Conservation (phyloP, 768 basidiomycete species). For the Podaxis sp. region DNA sequence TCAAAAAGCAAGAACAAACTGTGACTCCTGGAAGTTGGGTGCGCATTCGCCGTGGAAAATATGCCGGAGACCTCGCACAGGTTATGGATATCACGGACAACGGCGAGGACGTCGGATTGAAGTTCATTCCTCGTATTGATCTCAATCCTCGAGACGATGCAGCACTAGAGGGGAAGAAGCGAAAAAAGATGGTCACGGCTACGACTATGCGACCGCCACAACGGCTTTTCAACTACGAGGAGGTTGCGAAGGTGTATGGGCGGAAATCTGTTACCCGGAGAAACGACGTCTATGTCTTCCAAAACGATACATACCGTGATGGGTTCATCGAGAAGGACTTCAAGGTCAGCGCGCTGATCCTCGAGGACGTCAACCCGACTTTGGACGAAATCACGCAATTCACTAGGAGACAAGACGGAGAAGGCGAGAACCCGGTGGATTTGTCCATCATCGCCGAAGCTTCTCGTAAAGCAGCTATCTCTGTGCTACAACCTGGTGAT, state of each 20-base stretch:
- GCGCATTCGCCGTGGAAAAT: constrained; percentile 90
- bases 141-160: constrained; percentile 85
- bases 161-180: constrained; percentile 62
- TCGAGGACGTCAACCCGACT: constrained; percentile 92
- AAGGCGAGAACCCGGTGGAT: constrained; percentile 74
- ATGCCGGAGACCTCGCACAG: constrained; percentile 92
- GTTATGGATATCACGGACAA: constrained; percentile 93
- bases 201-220: constrained; percentile 83
- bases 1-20: constrained; percentile 90
- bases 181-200: constrained; percentile 60
- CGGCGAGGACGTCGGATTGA: constrained; percentile 88
- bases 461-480: constrained; percentile 85
- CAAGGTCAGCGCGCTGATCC: constrained; percentile 70
- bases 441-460: constrained; percentile 91
- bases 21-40: constrained; percentile 92
- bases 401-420: constrained; percentile 70
- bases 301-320: constrained; percentile 90
- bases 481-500: constrained; percentile 96
- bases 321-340: constrained; percentile 98
- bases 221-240: constrained; percentile 91
- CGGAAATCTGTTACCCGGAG: constrained; percentile 74
- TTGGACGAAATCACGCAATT: constrained; percentile 96
- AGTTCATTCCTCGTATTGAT: constrained; percentile 98
- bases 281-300: constrained; percentile 79
- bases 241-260: constrained; percentile 84